phyloP scores from a whole-genome alignment of 352 stramenopile species.

The Phytopythium mirpurense region DNA sequence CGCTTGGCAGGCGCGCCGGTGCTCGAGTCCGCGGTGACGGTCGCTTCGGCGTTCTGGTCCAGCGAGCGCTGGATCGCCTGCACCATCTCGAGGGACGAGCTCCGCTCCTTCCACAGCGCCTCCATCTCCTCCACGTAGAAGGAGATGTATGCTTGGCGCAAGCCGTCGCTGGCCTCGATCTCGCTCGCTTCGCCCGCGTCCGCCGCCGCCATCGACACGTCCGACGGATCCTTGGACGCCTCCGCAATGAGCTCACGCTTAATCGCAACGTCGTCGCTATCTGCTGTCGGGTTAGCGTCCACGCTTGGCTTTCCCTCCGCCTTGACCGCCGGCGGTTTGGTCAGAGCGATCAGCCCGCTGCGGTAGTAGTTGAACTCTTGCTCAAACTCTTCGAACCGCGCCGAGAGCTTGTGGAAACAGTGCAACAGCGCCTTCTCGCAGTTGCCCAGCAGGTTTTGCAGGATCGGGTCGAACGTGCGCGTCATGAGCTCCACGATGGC shows the following conservation, averaged over 20 bases:
- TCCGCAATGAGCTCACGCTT: slow-evolving; percentile 46
- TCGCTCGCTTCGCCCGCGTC: slow-evolving; percentile 11
- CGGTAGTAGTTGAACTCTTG: slow-evolving; percentile 81
- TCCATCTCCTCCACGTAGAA: slow-evolving; percentile 85
- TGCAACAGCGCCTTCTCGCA: slow-evolving; percentile 67
- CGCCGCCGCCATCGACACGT: slow-evolving; percentile 12
- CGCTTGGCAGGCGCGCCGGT: slow-evolving; percentile 7
- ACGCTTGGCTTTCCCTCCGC: slow-evolving; percentile 13
- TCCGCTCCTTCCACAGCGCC: slow-evolving; percentile 75
- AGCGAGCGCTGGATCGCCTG: slow-evolving; percentile 68
- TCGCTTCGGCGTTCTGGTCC: slow-evolving; percentile 10
- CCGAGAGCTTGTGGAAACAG: slow-evolving; percentile 54
- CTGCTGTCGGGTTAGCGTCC: slow-evolving; percentile 2
- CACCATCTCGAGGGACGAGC: slow-evolving; percentile 69
- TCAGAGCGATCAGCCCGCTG: slow-evolving; percentile 46
- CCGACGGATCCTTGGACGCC: slow-evolving; percentile 7
- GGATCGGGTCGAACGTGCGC: slow-evolving; percentile 61
- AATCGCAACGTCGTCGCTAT: slow-evolving; percentile 20
- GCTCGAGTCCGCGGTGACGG: slow-evolving; percentile 6
- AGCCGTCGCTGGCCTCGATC: slow-evolving; percentile 41
- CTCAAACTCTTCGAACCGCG: slow-evolving; percentile 67
- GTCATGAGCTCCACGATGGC: slow-evolving; percentile 63
- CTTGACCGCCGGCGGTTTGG: slow-evolving; percentile 10
- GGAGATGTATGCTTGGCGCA: slow-evolving; percentile 58
- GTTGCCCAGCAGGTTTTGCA: slow-evolving; percentile 51